A percentile compares a stretch with the other conserved stretches of the same genome.
These are phyloP conservation scores for Coniferiporia weirii DNA, from an alignment of 1,284 basidiomycete species.

Conservation along the genomic window DNA sequence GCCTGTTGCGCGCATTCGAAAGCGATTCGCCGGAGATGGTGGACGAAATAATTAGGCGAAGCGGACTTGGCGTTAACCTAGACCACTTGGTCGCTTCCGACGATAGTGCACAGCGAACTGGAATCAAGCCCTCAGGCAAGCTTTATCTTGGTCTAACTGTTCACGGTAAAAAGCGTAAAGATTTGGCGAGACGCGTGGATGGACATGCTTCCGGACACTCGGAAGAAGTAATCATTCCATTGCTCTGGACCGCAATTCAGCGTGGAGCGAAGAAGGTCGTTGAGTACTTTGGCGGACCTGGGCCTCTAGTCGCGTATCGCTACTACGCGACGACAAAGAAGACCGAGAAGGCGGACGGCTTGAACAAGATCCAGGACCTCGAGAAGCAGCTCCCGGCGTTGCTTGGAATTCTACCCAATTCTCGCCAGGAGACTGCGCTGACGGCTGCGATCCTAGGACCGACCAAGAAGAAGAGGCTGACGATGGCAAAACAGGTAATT, in stretches of 20 bases:
- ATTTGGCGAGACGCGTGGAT: conserved; percentile 43
- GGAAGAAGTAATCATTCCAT: conserved; percentile 23
- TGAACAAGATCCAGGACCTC: conserved; percentile 34
- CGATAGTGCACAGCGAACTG: conserved; percentile 19
- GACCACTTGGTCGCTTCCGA: conserved; percentile 22
- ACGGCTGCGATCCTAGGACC: conserved; percentile 13
- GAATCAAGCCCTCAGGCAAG: conserved; percentile 33
- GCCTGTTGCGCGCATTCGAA: too few relatives aligned
- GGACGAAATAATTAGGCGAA: too few relatives aligned
- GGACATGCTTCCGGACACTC: conserved; percentile 31
- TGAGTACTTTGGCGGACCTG: conserved; percentile 39
- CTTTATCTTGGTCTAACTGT: conserved; percentile 53
- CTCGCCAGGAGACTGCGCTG: conserved; percentile 15
- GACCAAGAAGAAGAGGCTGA: conserved; percentile 2
- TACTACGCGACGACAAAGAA: conserved; percentile 40
- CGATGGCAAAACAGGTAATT: conserved; percentile 6
- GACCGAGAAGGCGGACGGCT: conserved; percentile 34
- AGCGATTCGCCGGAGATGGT: too few relatives aligned
- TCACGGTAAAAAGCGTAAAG: conserved; percentile 53
- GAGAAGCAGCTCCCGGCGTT: conserved; percentile 37
- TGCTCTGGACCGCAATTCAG: conserved; percentile 42
- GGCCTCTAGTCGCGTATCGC: conserved; percentile 32
- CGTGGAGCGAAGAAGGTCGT: conserved; percentile 33
- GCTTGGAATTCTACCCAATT: conserved; percentile 41
- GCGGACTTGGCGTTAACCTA: conserved; percentile 37